Base-by-base conservation (phyloP, 2,329 filamentous ascomycete species). In the Blastomyces silverae region DNA sequence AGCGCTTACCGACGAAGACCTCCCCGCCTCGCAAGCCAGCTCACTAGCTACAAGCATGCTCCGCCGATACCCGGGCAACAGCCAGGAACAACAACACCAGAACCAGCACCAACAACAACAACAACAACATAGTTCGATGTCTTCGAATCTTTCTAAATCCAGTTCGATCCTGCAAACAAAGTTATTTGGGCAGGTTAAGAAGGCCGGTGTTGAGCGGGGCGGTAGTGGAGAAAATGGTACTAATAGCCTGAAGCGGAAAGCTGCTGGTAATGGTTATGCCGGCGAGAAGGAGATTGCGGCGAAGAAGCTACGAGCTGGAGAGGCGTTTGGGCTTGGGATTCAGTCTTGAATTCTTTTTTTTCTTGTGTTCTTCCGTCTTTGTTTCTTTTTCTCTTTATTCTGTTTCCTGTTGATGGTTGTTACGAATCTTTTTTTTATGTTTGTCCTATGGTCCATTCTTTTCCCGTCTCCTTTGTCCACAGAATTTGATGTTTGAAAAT, bases 31-130 rank as follows among this genome's bases (percentile, higher is more conserved):
- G 65, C 89, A 90, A 71, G 90, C 91, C 10, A 92, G 88, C 71
- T 89, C 90, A 68, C 86, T 87, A 56, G 91, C 91, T 1, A 87
- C 88, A 1, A 87, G 86, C 69, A 87, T 93, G 86, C 82, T 91
- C 67, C 87, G 88, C 20, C 82, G 85, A 48, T 79, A 82, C 69
- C 77, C 82, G 61, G 73, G 79, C 58, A 70, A 69, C 77, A 69
- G 76, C 73, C 70, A 79, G 67, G 74, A 76, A 53, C 55, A 57
- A 20, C 31, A 39, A 20, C 25, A 34, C 1, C 52, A 50, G 7
- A 8, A 20, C 20, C 50, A 31, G 6, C 25, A 55, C 1, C 52
- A 50, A 3, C n/a, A 20, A 10, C 50, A 50, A 3, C n/a, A 20
- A 10, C 50, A 31, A 5, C 25, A 55, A 20, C 31, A 55, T 34